Base-by-base conservation (phyloP, 306 rosid species). In the Quercus berberidifolia region DNA sequence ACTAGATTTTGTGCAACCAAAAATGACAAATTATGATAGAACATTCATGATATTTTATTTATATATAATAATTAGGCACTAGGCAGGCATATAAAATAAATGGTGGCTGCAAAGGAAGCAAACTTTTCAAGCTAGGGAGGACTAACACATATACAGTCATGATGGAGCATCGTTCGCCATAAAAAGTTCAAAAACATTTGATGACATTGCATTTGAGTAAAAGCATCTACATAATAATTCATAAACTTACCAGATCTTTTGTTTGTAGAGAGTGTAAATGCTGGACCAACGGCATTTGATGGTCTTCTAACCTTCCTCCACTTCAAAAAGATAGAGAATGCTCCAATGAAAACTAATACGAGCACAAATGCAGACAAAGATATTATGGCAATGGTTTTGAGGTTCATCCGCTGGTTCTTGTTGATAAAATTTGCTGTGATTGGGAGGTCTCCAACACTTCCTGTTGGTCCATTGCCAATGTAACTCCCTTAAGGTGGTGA, bases 241-340 rank as follows among this genome's bases (percentile, higher is more conserved):
- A 68, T 71, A 76, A 65, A 70, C 82, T 84, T 86, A 91, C 99
- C 97, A 59, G 89, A 84, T 91, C 90, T 91, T 90, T 88, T 91
- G 82, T 92, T 92, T 43, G 87, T 74, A 75, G 91, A 90, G 6
- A 83, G 83, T 11, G 89, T 49, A 78, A 85, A 80, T 68, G 86
- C 84, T 68, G 85, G 91, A 77, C 92, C 93, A 56, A 87, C 84
- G 23, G 89, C 90, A 79, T 68, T 87, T 80, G 97, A 88, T 58
- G 93, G 93, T 74, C 89, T 86, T 84, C 89, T 82, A 76, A 59
- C 76, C 85, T 81, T 92, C 87, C 89, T 83, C 95, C 97, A 92
- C 83, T 92, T 89, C 68, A 90, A 55, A 75, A 88, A 13, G 18
- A 92, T 31, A 52, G 30, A 83, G 79, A 92, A 56, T 67, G 91